phyloP scores from a whole-genome alignment of 768 basidiomycete genomes.

The Hypholoma fasciculare region DNA sequence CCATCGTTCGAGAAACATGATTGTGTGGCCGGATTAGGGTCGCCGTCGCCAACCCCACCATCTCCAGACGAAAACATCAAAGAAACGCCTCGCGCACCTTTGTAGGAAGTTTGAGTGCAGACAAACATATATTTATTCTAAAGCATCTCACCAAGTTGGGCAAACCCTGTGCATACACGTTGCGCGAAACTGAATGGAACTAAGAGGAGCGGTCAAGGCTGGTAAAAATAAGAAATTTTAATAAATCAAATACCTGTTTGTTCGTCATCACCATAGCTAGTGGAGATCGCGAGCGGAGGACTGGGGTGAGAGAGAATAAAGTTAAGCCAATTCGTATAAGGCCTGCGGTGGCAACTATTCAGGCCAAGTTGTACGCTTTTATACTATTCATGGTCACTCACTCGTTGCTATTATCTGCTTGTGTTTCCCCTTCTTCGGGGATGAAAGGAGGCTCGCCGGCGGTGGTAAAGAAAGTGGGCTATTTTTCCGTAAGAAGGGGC shows the following conservation, averaged over 20 bases:
- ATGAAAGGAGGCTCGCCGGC: slow-evolving; percentile 60
- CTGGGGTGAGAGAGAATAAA: slow-evolving; percentile 45
- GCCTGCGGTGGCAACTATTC: slow-evolving; percentile 17
- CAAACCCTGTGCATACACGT: slow-evolving; percentile 62
- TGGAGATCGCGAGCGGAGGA: slow-evolving; percentile 64
- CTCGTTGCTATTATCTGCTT: slow-evolving; percentile 35
- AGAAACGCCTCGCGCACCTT: slow-evolving; percentile 67
- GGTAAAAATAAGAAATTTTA: background rate
- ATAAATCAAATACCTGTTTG: slow-evolving; percentile 52
- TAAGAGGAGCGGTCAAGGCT: background rate
- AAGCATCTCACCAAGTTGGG: slow-evolving; percentile 47
- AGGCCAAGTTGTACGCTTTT: too few relatives aligned
- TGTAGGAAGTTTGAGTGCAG: background rate
- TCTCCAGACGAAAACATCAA: slow-evolving; percentile 70
- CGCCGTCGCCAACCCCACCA: slow-evolving; percentile 64
- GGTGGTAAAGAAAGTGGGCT: slow-evolving; percentile 60
- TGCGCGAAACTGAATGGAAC: slow-evolving; percentile 40
- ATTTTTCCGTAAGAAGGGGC: slow-evolving; percentile 18
- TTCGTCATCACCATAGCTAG: slow-evolving; percentile 73
- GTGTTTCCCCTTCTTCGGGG: slow-evolving; percentile 41
- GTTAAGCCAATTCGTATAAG: slow-evolving; percentile 55
- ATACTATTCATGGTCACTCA: slow-evolving; percentile 5
- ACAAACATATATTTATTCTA: background rate
- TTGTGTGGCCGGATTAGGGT: slow-evolving; percentile 51
- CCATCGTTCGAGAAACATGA: slow-evolving; percentile 62